Conservation (phyloP, 2,329 filamentous ascomycete genomes). For the Colletotrichum tropicicola region DNA sequence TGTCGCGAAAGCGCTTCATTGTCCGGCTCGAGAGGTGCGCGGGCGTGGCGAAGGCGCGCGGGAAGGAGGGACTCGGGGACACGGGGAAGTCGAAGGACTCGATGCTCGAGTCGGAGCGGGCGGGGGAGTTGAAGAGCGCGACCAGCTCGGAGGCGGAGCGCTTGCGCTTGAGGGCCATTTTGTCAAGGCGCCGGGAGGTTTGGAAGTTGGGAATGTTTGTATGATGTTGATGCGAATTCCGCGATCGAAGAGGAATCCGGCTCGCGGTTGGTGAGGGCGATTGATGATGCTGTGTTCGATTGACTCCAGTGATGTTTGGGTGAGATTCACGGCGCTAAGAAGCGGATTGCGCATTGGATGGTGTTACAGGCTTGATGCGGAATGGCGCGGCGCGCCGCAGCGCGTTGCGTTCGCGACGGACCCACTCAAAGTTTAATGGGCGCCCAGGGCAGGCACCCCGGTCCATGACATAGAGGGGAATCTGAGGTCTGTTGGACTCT, state of each 20-base stretch:
- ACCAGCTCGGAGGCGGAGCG: constrained; percentile 66
- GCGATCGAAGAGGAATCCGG: not conserved
- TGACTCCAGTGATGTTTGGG: not conserved
- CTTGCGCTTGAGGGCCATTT: constrained; percentile 70
- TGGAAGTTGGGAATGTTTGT: not conserved
- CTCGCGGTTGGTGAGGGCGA: not conserved
- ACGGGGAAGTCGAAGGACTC: constrained; percentile 42
- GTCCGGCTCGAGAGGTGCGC: constrained; percentile 65
- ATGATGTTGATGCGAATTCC: not conserved
- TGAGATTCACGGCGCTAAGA: not conserved
- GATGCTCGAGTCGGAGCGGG: constrained; percentile 42
- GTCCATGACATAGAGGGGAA: too few relatives aligned
- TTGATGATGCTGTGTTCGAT: not conserved
- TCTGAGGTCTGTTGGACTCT: too few relatives aligned
- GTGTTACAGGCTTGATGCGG: not conserved
- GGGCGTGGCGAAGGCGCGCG: constrained; percentile 41
- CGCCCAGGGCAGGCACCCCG: too few relatives aligned
- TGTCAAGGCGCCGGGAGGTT: too few relatives aligned
- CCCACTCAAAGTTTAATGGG: constrained; percentile 2
- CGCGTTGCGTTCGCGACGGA: constrained; percentile 6
- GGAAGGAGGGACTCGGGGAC: constrained; percentile 38
- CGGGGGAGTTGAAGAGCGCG: constrained; percentile 50
- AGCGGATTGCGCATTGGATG: not conserved
- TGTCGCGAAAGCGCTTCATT: constrained; percentile 68
- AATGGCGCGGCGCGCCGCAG: not conserved